These are phyloP conservation scores for Penicillium capsulatum DNA, from an alignment of 2,329 filamentous ascomycete species.

Conservation along the genomic window DNA sequence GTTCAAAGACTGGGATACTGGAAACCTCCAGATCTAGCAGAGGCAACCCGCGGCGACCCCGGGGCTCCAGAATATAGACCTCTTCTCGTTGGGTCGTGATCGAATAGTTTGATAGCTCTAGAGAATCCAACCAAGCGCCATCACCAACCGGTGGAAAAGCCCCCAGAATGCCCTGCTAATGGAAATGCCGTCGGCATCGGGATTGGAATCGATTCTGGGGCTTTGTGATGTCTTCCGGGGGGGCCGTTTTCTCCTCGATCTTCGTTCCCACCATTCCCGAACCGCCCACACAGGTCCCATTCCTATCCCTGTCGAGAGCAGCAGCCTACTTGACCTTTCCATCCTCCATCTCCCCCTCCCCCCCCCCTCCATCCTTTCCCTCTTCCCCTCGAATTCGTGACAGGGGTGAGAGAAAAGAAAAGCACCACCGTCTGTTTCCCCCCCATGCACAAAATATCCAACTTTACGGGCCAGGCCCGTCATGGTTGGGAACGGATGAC, in stretches of 20 bases:
- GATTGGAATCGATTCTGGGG: slow-evolving; percentile 1
- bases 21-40: too few species aligned
- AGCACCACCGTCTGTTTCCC: slow-evolving; percentile 11
- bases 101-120: too few species aligned
- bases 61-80: too few species aligned
- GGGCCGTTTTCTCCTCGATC: slow-evolving; percentile 24
- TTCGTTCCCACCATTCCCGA: slow-evolving; percentile 30
- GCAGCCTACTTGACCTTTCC: slow-evolving; percentile 19
- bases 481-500: slow-evolving; percentile 67
- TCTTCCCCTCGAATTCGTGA: slow-evolving; percentile 30
- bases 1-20: too few species aligned
- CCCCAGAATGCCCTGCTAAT: too few species aligned
- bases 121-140: too few species aligned
- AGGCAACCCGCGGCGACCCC: too few species aligned
- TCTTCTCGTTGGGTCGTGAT: too few species aligned
- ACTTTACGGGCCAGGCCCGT: slow-evolving; percentile 62
- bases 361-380: slow-evolving; percentile 11
- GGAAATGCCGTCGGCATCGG: too few species aligned
- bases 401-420: slow-evolving; percentile 33
- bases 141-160: too few species aligned
- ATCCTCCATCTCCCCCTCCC: slow-evolving; percentile 12
- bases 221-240: background rate
- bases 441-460: slow-evolving; percentile 63
- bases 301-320: slow-evolving; percentile 34
- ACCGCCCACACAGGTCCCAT: slow-evolving; percentile 29